Evolutionary conservation across 2,329 filamentous ascomycete genomes (phyloP), one percentile per base, ranked within the genome.

Genomic region (Cercospora berteroae): DNA sequence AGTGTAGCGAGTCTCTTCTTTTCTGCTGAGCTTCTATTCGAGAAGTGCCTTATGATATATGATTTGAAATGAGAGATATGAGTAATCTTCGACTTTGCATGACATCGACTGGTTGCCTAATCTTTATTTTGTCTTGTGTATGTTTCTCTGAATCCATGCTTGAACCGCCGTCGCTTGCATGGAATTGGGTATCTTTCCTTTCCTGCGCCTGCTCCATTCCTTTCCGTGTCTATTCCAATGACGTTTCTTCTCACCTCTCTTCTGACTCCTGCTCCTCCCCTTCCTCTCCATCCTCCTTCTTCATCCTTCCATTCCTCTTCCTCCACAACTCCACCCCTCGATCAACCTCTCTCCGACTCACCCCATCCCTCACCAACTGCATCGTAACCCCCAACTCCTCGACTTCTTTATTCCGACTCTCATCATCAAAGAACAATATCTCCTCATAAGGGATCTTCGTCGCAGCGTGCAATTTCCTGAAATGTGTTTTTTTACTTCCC

Each of bases 361-460:
- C 88, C 0, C 94, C 94, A 77, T 96, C 90, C 65, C 86, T 82
- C 0, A 98, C 90, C 60, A 97, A 81, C 76, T 88, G 88, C 87
- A 98, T 96, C 0, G 90, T 91, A 3, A 96, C 90, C 0, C 94
- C 94, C 60, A 97, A 75, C 56, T 85, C 82, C 79, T 90, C 87
- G 0, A 96, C 94, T 76, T 97, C 93, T 66, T 87, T 84, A 76
- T 98, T 98, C 68, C 94, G 82, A 62, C 85, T 84, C 85, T 98
- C 94, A 74, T 98, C 94, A 74, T 98, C 94, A 72, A 98, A 98
- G 79, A 98, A 98, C 36, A 98, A 78, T 90, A 98, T 96, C 58
- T 97, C 92, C 70, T 90, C 86, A 75, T 88, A 96, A 5, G 83
- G 81, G 2, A 97, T 79, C 1, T 88, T 88, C 13, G 90, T 93